phyloP scores from a whole-genome alignment of 2,329 filamentous ascomycete genomes.

The Aspergillus brunneoviolaceus region DNA sequence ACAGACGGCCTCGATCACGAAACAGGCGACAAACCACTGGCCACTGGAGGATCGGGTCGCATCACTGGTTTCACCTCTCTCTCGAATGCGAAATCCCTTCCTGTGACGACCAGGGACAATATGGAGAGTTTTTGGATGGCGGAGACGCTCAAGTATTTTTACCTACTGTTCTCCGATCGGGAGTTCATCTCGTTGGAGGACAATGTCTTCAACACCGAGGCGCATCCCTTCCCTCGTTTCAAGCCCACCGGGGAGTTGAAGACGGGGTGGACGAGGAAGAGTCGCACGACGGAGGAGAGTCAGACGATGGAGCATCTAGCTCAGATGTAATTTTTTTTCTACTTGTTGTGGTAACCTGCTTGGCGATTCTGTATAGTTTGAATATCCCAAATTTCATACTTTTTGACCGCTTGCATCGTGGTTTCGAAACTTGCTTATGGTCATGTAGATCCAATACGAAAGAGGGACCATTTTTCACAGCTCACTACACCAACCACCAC shows the following conservation, averaged over 20 bases:
- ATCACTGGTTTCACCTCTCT: constrained; percentile 75
- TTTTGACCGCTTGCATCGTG: not conserved
- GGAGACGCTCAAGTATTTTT: constrained; percentile 97
- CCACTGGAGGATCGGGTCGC: not conserved
- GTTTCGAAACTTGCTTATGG: not conserved
- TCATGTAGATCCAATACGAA: not conserved
- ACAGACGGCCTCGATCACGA: constrained; percentile 44
- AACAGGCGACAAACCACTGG: not conserved
- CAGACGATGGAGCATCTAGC: not conserved
- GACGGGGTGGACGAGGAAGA: constrained; percentile 41
- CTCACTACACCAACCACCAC: not conserved
- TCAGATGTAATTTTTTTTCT: not conserved
- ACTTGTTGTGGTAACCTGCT: not conserved
- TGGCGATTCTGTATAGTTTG: not conserved
- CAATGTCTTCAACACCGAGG: constrained; percentile 94
- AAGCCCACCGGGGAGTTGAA: constrained; percentile 59
- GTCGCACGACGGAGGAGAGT: not conserved
- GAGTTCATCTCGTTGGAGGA: constrained; percentile 82
- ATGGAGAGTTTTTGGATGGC: constrained; percentile 99
- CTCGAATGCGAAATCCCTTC: constrained; percentile 69
- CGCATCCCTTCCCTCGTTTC: constrained; percentile 85
- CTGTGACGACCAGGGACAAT: constrained; percentile 73
- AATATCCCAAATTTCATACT: not conserved
- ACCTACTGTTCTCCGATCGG: constrained; percentile 83
- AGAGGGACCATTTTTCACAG: not conserved